A percentile compares a stretch with the other conserved stretches of the same genome.
These are phyloP conservation scores for Scheffersomyces ergatensis DNA, from an alignment of 805 yeast genomes.

Conservation along the genomic window DNA sequence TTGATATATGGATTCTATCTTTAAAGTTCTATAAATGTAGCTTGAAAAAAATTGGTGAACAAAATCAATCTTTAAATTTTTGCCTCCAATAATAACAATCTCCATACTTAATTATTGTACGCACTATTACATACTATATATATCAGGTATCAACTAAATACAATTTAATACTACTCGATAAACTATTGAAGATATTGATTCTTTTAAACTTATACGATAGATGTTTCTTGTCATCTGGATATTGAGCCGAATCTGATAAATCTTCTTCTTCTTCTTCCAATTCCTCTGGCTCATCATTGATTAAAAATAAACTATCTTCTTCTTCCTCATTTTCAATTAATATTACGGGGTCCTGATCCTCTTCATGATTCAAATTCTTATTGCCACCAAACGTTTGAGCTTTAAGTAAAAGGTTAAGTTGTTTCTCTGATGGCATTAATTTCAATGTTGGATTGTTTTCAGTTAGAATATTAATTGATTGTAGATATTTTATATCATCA, in stretches of 20 bases:
- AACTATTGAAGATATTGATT: background rate
- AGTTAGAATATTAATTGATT: background rate
- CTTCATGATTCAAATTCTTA: background rate
- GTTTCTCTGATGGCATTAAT: background rate
- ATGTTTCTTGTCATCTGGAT: background rate
- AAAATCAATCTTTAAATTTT: no score
- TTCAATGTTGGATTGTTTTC: background rate
- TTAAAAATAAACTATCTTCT: background rate
- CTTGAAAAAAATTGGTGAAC: no score
- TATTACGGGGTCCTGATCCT: background rate
- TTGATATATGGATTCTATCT: no score
- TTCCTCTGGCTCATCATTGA: no score
- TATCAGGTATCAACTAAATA: background rate
- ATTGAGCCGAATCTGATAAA: no score
- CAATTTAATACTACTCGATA: background rate
- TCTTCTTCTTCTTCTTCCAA: background rate
- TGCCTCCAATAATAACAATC: no score
- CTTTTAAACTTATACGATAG: background rate
- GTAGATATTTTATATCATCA: background rate
- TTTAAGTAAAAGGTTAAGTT: background rate
- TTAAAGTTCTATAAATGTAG: no score
- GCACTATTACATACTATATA: no score
- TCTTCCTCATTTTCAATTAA: conserved; percentile 2
- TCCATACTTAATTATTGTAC: no score
- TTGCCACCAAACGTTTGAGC: background rate